A percentile compares a stretch with the other conserved stretches of the same genome.
phyloP scores from a whole-genome alignment of 2,329 filamentous ascomycete species.

The Alternaria solani region DNA sequence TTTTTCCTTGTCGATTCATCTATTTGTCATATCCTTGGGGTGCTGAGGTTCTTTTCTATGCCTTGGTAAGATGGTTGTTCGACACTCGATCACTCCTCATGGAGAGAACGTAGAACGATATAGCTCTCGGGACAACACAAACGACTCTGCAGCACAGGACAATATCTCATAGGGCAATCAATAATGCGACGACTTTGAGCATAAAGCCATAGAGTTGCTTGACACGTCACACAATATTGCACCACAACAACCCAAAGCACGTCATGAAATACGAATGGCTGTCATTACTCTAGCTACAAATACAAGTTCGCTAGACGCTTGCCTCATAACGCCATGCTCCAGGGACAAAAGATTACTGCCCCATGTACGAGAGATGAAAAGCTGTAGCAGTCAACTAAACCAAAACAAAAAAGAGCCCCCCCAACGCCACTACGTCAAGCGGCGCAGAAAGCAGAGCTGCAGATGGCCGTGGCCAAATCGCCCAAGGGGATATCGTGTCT shows the following conservation, averaged over 20 bases:
- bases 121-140: background rate
- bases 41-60: background rate
- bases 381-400: background rate
- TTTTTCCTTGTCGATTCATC: background rate
- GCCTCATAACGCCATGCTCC: constrained; percentile 13
- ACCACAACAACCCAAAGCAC: background rate
- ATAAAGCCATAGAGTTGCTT: background rate
- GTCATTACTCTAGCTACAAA: constrained; percentile 14
- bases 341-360: constrained; percentile 1
- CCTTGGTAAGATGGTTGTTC: background rate
- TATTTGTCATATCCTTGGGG: background rate
- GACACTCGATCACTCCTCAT: background rate
- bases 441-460: constrained; percentile 8
- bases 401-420: background rate
- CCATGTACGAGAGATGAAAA: background rate
- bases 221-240: background rate
- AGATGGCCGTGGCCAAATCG: constrained; percentile 10
- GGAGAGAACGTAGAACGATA: too few relatives aligned
- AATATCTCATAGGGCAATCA: background rate
- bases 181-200: too few relatives aligned
- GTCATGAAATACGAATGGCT: background rate
- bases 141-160: too few relatives aligned
- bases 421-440: background rate
- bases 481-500: background rate
- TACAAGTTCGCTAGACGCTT: constrained; percentile 1